Conservation (phyloP, 371 early-diverging fungal genomes). For the Aphelidium insulamus region DNA sequence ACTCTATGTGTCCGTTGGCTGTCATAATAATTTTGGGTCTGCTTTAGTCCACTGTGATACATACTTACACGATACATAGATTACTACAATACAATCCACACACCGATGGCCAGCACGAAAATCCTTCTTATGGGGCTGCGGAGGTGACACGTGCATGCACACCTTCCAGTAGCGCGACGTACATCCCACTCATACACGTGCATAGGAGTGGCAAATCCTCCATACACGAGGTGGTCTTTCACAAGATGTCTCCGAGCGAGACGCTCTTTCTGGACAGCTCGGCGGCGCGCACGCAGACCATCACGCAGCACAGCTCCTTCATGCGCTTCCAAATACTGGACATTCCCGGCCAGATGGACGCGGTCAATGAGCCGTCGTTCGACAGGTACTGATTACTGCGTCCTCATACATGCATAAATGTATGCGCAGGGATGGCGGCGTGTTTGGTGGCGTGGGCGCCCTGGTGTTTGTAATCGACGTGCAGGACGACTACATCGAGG, state of each 20-base stretch:
- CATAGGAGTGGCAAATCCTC: conserved; percentile 79
- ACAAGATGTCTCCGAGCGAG: conserved; percentile 75
- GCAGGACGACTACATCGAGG: conserved; percentile 74
- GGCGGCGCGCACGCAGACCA: conserved; percentile 26
- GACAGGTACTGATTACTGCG: too few species aligned
- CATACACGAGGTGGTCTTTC: conserved; percentile 78
- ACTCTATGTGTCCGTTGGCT: too few species aligned
- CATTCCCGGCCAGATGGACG: conserved; percentile 77
- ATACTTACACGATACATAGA: too few species aligned
- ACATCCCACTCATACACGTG: background rate
- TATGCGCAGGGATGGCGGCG: conserved; percentile 10
- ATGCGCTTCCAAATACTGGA: conserved; percentile 81
- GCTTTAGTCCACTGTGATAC: too few species aligned
- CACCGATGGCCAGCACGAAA: too few species aligned
- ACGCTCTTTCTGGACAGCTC: conserved; percentile 76
- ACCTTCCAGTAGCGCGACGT: background rate
- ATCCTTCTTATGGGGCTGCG: conserved; percentile 42
- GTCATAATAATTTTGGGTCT: too few species aligned
- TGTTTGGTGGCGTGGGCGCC: conserved; percentile 51
- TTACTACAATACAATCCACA: too few species aligned
- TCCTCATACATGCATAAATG: too few species aligned
- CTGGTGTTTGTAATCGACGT: conserved; percentile 87
- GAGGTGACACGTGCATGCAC: conserved; percentile 13
- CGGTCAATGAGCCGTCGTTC: conserved; percentile 44
- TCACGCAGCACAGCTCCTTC: conserved; percentile 37